Conservation (phyloP, 108 stramenopile species). For the Fragilariopsis cylindrus region DNA sequence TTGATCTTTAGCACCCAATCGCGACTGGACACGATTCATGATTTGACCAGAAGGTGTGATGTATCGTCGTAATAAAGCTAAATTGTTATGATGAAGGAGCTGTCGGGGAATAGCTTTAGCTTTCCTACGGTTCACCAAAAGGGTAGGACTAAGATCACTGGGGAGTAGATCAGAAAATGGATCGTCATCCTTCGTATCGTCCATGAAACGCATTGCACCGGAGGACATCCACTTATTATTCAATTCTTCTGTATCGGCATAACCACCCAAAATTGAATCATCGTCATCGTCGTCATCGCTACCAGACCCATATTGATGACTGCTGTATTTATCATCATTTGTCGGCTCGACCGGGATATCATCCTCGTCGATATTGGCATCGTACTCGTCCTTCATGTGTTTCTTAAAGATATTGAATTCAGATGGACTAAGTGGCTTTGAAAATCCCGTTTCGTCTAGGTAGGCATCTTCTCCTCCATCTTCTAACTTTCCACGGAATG, state of each 20-base stretch:
- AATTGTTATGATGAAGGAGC: conserved; percentile 82
- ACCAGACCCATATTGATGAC: not conserved
- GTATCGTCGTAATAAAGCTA: conserved; percentile 65
- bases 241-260: conserved; percentile 49
- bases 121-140: conserved; percentile 65
- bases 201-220: conserved; percentile 44
- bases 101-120: conserved; percentile 69
- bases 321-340: not conserved
- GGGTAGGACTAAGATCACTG: conserved; percentile 67
- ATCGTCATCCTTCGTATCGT: conserved; percentile 59
- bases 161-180: conserved; percentile 79
- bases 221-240: conserved; percentile 60
- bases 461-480: conserved; percentile 37
- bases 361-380: conserved; percentile 50
- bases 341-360: conserved; percentile 49
- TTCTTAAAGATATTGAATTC: conserved; percentile 62
- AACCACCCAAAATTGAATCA: conserved; percentile 27
- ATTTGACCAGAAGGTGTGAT: conserved; percentile 80
- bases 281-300: conserved; percentile 8
- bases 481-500: conserved; percentile 23
- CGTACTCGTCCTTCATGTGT: conserved; percentile 55
- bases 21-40: conserved; percentile 74
- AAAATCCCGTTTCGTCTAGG: conserved; percentile 36
- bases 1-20: conserved; percentile 85
- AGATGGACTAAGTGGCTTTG: conserved; percentile 49